phyloP scores from a whole-genome alignment of 2,329 filamentous ascomycete species.

The Clonostachys rosea region DNA sequence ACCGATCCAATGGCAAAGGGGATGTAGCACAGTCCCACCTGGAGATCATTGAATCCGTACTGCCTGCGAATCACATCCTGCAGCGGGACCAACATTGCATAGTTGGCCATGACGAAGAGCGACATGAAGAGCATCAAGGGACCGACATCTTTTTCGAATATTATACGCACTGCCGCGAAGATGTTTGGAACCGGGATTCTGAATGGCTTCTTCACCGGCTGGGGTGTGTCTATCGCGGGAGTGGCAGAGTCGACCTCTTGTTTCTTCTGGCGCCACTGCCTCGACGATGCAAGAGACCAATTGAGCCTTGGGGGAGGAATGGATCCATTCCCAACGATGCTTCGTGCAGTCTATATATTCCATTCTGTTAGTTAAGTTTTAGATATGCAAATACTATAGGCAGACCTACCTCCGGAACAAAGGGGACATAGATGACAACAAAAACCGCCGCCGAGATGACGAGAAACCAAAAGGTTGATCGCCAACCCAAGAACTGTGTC shows the following conservation, averaged over 20 bases:
- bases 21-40: conserved; percentile 72
- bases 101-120: conserved; percentile 26
- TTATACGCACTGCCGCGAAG: conserved; percentile 20
- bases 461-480: conserved; percentile 74
- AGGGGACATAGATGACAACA: conserved; percentile 34
- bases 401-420: conserved; percentile 14
- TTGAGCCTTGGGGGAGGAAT: conserved; percentile 22
- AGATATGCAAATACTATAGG: background rate
- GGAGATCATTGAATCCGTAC: conserved; percentile 64
- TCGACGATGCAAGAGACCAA: background rate
- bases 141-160: conserved; percentile 22
- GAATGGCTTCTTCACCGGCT: background rate
- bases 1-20: conserved; percentile 39
- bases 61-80: conserved; percentile 61
- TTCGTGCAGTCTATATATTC: conserved; percentile 10
- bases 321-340: conserved; percentile 39
- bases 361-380: too few species aligned
- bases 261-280: background rate
- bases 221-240: background rate
- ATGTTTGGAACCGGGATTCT: conserved; percentile 20
- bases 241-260: background rate
- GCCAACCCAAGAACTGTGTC: conserved; percentile 67
- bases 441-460: conserved; percentile 47
- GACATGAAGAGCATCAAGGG: conserved; percentile 24
- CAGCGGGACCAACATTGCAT: conserved; percentile 34